Evolutionary conservation across 129 eudicot species (phyloP), one percentile per base, ranked within the genome.

Genomic region (Glebionis coronaria): DNA sequence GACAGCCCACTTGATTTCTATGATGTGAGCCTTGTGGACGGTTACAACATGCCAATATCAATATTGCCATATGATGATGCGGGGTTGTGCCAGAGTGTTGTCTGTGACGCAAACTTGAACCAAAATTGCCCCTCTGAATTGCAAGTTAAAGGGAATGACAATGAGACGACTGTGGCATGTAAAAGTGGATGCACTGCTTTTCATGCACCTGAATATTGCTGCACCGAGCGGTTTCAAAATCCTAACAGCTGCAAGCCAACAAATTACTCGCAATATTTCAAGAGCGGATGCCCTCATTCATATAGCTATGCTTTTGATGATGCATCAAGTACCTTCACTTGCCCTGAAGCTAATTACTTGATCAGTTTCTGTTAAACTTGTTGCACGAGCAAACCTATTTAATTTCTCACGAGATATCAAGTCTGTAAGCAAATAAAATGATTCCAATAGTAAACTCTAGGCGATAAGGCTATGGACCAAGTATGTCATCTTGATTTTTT

Each of bases 271-370:
- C 65, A 70, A 27, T 56, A 78, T 35, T 88, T 88, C 62, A 87
- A 84, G 76, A 68, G 18, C 35, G 79, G 61, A 31, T 88, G 96
- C 44, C 88, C 87, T 0, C 70, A 60, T 7, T 47, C 89, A 27
- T 88, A 85, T 69, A 85, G 87, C 75, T 85, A 85, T 59, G 69
- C 91, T 11, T 88, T 78, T 27, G 96, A 88, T 58, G 96, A 88
- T 63, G 78, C 79, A 2, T 61, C 87, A 1, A 85, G 84, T 57
- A 82, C 80, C 52, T 78, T 72, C 40, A 88, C 88, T 0, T 88
- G 96, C 73, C 68, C 52, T 27, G 82, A 78, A 5, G 63, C 88
- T 14, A 47, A 71, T 40, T 85, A 85, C 77, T 45, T 61, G 68
- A 77, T 85, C 65, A 44, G 18, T 12, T 85, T 85, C 50, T 85